Evolutionary conservation across 2,329 filamentous ascomycete species (phyloP).

Genomic region (Trichoderma semiorbis): DNA sequence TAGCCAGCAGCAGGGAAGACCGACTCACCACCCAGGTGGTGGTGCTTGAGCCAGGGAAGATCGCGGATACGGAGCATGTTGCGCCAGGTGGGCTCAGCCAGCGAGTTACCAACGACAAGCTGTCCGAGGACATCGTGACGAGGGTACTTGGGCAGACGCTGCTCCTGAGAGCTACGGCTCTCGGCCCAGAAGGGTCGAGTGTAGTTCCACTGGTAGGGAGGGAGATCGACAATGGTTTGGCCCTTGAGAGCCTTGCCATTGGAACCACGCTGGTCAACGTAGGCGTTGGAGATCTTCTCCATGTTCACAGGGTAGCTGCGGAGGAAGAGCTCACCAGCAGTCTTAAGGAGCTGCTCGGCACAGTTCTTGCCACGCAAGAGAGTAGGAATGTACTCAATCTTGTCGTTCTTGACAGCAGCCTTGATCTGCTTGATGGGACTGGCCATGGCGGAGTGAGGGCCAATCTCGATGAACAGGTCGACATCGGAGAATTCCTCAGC

Average conservation of each 20-base stretch:
- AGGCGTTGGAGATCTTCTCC: slow-evolving; percentile 10
- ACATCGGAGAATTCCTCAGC: slow-evolving; percentile 18
- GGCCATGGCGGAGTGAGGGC: slow-evolving; percentile 46
- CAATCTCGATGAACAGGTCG: slow-evolving; percentile 41
- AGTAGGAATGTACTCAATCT: slow-evolving; percentile 29
- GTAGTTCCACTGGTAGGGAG: slow-evolving; percentile 34
- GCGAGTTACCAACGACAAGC: slow-evolving; percentile 18
- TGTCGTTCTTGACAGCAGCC: slow-evolving; percentile 37
- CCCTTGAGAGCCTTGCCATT: slow-evolving; percentile 11
- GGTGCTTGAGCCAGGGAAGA: slow-evolving; percentile 54
- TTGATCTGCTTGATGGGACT: slow-evolving; percentile 46
- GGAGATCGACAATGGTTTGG: slow-evolving; percentile 24
- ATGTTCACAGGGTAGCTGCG: slow-evolving; percentile 43
- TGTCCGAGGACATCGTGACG: slow-evolving; percentile 44
- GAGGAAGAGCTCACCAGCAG: slow-evolving; percentile 40
- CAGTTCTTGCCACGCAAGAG: slow-evolving; percentile 42
- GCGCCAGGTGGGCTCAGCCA: slow-evolving; percentile 40
- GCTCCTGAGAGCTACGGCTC: slow-evolving; percentile 28
- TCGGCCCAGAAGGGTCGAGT: slow-evolving; percentile 21
- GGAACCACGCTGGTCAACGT: slow-evolving; percentile 22
- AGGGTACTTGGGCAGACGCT: slow-evolving; percentile 37
- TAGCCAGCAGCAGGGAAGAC: slow-evolving; percentile 46
- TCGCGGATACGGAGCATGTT: slow-evolving; percentile 46
- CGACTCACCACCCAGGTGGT: slow-evolving; percentile 49
- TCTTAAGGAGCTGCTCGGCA: slow-evolving; percentile 34